A percentile compares a stretch with the other conserved stretches of the same genome.
Conservation (phyloP, 2,329 filamentous ascomycete species). For the Aspergillus sojae region DNA sequence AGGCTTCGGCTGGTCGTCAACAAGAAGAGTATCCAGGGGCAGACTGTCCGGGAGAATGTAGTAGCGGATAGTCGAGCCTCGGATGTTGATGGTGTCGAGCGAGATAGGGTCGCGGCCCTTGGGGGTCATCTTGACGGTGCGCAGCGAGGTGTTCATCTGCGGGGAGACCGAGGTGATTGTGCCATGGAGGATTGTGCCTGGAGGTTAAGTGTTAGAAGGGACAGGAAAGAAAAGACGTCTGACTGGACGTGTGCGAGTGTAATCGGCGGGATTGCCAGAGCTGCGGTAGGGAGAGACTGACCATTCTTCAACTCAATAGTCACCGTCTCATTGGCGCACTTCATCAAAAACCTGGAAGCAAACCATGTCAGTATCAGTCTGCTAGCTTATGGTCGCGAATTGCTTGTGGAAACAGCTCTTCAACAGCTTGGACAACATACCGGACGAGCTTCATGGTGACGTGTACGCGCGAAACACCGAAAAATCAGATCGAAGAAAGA, state of each 20-base stretch:
- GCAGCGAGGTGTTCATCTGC: conserved; percentile 97
- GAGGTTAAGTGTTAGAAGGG: conserved; percentile 2
- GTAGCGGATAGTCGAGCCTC: conserved; percentile 94
- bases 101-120: conserved; percentile 84
- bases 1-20: conserved; percentile 95
- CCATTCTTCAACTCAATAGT: conserved; percentile 99
- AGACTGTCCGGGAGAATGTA: conserved; percentile 95
- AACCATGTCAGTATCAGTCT: not conserved
- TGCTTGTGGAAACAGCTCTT: not conserved
- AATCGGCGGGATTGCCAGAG: not conserved
- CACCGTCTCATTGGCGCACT: conserved; percentile 97
- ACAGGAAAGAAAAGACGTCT: not conserved
- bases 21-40: conserved; percentile 89
- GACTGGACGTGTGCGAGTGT: not conserved
- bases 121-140: conserved; percentile 94
- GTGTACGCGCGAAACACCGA: not conserved
- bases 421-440: conserved; percentile 57
- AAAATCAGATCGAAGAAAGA: not conserved
- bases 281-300: conserved; percentile 44
- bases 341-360: conserved; percentile 86
- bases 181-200: conserved; percentile 93
- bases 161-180: conserved; percentile 96
- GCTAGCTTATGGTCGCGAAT: not conserved
- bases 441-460: conserved; percentile 92
- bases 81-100: conserved; percentile 94